Evolutionary conservation across 2,329 filamentous ascomycete genomes (phyloP).

Genomic region (Cordyceps javanica): DNA sequence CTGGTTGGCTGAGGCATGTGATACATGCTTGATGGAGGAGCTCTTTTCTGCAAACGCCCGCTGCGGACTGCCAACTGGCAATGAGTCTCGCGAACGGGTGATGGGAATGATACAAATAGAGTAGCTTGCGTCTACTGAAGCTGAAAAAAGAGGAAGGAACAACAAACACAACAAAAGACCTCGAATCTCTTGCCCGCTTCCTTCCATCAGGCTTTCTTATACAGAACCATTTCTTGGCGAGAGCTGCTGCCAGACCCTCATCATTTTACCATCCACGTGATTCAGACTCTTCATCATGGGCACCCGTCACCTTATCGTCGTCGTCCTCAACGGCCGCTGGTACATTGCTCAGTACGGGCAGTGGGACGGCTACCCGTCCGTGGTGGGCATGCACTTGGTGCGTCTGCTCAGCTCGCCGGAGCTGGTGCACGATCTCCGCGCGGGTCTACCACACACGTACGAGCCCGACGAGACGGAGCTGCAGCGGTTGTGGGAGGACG

Average conservation of each 20-base stretch:
- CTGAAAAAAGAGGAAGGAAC: too few species aligned
- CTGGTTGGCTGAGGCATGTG: neutral
- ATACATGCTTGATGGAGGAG: neutral
- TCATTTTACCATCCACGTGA: neutral
- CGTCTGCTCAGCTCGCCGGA: neutral
- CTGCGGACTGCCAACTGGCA: neutral
- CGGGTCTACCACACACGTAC: constrained; percentile 8
- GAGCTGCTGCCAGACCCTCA: too few species aligned
- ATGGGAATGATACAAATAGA: neutral
- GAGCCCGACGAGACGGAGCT: neutral
- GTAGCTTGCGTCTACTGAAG: too few species aligned
- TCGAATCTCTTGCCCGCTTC: too few species aligned
- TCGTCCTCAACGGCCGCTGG: constrained; percentile 4
- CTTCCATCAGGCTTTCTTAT: neutral
- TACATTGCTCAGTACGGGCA: constrained; percentile 8
- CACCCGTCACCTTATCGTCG: constrained; percentile 11
- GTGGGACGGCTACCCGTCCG: constrained; percentile 5
- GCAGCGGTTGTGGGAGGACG: neutral
- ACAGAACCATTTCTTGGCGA: too few species aligned
- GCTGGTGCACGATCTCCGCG: neutral
- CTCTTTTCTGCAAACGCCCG: neutral
- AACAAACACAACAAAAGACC: neutral
- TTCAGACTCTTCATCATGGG: neutral
- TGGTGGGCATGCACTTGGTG: neutral
- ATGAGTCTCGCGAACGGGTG: neutral